Base-by-base conservation (phyloP, 139 green algal species). In the Tetratostichococcus sp. region DNA sequence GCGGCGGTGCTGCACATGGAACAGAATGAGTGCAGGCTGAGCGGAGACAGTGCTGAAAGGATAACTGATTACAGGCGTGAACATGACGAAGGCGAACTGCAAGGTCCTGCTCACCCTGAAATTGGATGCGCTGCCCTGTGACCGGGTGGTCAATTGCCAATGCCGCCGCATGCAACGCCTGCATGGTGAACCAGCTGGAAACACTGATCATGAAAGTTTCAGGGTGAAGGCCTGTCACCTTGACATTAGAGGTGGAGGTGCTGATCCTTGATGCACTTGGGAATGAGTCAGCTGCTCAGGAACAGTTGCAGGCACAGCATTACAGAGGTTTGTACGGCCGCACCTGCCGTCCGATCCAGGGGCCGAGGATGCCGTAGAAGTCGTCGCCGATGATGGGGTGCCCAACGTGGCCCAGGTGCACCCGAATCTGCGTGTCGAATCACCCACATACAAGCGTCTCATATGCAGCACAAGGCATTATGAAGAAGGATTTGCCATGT, bases 301-400 rank as follows among this genome's bases (percentile, higher is more conserved):
- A n/a, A n/a, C n/a, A n/a, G 39, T 50, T 6, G 39, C 28, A 88
- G 39, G 39, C 11, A 11, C 39, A 50, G 39, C 39, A 50, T 6
- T 50, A 50, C 11, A 6, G n/a, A n/a, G n/a, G 39, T 50, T 50
- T 21, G 8, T 21, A 50, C 8, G 11, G 39, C 17, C 50, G 19
- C 50, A 62, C 50, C 75, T 91, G 86, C 21, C 88, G 76, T 0
- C 26, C 30, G 0, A 93, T 82, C 86, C 87, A 94, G 19, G 85
- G 86, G 1, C 82, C 89, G 73, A 84, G 30, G 21, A 80, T 6
- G 30, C 89, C 89, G 77, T 94, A 94, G 35, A 91, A 71, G 21
- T 87, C 84, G 80, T 95, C 90, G 21, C 89, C 88, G 30, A 88
- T 70, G 26, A 95, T 90, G 62, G 90, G 86, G 73, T 89, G 83